Conservation (phyloP, 805 yeast genomes). For the Candida germanica region DNA sequence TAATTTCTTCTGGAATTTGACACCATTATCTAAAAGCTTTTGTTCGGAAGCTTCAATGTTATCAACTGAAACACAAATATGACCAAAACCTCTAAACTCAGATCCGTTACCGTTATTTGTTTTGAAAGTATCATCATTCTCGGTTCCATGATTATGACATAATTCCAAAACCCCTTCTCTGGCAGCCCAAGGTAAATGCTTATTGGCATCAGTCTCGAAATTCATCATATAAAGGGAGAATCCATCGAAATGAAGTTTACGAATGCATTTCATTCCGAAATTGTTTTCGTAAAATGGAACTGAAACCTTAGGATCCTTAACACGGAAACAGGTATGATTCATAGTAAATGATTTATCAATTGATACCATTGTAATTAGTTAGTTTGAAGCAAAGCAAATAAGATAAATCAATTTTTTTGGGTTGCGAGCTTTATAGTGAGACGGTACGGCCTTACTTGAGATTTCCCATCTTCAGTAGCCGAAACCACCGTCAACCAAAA, state of each 20-base stretch:
- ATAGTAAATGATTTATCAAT: slow-evolving; percentile 38
- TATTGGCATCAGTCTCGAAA: slow-evolving; percentile 42
- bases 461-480: too few species aligned
- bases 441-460: too few species aligned
- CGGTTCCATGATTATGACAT: slow-evolving; percentile 76
- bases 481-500: too few species aligned
- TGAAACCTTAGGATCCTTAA: slow-evolving; percentile 75
- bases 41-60: slow-evolving; percentile 64
- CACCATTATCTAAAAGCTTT: slow-evolving; percentile 57
- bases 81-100: slow-evolving; percentile 91
- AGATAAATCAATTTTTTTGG: slow-evolving; percentile 1
- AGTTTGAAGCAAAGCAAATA: slow-evolving; percentile 1
- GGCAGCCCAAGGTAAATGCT: slow-evolving; percentile 38
- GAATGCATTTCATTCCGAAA: slow-evolving; percentile 69
- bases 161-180: slow-evolving; percentile 77
- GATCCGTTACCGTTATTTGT: slow-evolving; percentile 81
- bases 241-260: slow-evolving; percentile 49
- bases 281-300: slow-evolving; percentile 68
- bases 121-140: slow-evolving; percentile 51
- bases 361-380: slow-evolving; percentile 22
- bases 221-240: slow-evolving; percentile 72
- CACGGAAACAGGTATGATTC: slow-evolving; percentile 76
- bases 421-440: too few species aligned
- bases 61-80: slow-evolving; percentile 83
- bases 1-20: slow-evolving; percentile 75